These are phyloP conservation scores for Colletotrichum liaoningense DNA, from an alignment of 2,329 filamentous ascomycete genomes.

Conservation along the genomic window DNA sequence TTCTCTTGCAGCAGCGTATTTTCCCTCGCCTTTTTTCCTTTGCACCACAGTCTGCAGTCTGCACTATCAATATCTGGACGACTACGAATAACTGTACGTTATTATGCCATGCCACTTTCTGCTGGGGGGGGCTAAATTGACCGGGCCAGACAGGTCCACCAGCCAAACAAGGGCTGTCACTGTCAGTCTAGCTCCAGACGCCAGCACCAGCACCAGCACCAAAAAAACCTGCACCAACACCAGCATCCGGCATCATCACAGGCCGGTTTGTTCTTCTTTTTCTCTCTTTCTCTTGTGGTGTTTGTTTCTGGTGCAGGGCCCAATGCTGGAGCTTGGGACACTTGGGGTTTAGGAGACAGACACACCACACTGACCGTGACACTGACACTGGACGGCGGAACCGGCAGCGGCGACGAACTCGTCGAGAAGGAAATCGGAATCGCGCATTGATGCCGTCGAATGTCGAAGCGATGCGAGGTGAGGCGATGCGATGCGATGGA, in stretches of 20 bases:
- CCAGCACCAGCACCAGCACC: neutral
- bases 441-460: constrained; percentile 1
- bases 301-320: neutral
- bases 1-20: neutral
- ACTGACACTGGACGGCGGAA: no score
- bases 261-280: neutral
- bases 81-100: neutral
- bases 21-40: constrained; percentile 1
- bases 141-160: neutral
- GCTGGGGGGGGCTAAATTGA: neutral
- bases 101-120: neutral
- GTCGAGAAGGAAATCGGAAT: neutral
- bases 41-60: no score
- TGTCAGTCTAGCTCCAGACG: neutral
- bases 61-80: no score
- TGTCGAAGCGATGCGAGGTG: neutral
- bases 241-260: neutral
- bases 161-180: constrained; percentile 9
- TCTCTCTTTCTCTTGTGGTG: neutral
- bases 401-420: neutral
- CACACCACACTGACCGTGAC: neutral
- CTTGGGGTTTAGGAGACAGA: neutral
- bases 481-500: neutral
- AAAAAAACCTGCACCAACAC: neutral
- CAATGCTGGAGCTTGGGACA: constrained; percentile 3